Conservation (phyloP, 352 stramenopile species). For the Phytophthora tubulina region DNA sequence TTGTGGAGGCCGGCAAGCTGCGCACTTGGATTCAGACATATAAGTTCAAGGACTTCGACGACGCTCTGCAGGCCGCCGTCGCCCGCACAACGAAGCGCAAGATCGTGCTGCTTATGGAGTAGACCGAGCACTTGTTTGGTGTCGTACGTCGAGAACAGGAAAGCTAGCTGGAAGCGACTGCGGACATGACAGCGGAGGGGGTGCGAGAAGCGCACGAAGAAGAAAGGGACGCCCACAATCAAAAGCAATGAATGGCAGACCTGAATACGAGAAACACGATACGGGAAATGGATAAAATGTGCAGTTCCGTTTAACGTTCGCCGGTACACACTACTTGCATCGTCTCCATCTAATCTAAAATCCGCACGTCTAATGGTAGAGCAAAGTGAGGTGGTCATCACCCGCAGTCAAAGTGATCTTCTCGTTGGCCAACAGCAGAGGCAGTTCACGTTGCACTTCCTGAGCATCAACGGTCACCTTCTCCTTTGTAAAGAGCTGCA, state of each 20-base stretch:
- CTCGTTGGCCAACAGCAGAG: conserved; percentile 43
- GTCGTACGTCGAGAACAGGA: conserved; percentile 29
- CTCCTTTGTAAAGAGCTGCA: conserved; percentile 46
- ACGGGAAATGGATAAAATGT: conserved; percentile 41
- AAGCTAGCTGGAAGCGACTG: conserved; percentile 32
- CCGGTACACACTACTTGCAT: conserved; percentile 12
- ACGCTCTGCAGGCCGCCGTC: conserved; percentile 72
- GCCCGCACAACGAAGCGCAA: conserved; percentile 89
- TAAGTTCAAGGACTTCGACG: conserved; percentile 87
- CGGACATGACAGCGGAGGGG: conserved; percentile 22
- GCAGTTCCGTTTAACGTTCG: conserved; percentile 26
- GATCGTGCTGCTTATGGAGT: conserved; percentile 87
- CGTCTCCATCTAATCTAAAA: conserved; percentile 21
- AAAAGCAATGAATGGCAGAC: conserved; percentile 41
- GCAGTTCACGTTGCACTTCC: conserved; percentile 43
- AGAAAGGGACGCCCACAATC: conserved; percentile 31
- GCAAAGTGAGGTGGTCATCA: conserved; percentile 49
- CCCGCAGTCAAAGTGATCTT: conserved; percentile 25
- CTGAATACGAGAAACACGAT: conserved; percentile 41
- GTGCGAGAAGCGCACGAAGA: conserved; percentile 1
- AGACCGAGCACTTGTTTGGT: conserved; percentile 39
- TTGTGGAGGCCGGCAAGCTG: conserved; percentile 81
- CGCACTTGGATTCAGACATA: conserved; percentile 89
- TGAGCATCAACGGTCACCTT: conserved; percentile 49
- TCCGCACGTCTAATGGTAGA: conserved; percentile 54